A percentile compares a stretch with the other conserved stretches of the same genome.
phyloP scores from a whole-genome alignment of 371 early-diverging fungal genomes.

The Fennellomyces sp. region DNA sequence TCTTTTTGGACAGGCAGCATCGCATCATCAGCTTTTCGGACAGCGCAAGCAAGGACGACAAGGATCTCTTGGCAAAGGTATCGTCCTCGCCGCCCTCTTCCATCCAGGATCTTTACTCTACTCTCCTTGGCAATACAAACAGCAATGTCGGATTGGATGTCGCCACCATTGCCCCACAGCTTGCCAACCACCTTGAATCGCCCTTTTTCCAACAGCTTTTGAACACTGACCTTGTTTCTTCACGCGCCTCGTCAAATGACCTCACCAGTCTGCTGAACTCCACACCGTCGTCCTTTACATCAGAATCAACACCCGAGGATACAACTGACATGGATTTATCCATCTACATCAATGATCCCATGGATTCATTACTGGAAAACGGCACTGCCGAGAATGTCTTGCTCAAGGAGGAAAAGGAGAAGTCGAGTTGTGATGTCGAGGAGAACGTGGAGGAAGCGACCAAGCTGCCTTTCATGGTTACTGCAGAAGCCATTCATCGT shows the following conservation, averaged over 20 bases:
- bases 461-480: background rate
- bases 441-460: background rate
- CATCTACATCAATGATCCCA: conserved; percentile 1
- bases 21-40: conserved; percentile 10
- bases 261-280: background rate
- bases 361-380: background rate
- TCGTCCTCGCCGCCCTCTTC: conserved; percentile 25
- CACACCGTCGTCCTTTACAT: background rate
- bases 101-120: conserved; percentile 74
- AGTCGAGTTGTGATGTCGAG: background rate
- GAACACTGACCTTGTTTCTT: conserved; percentile 25
- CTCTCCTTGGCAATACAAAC: conserved; percentile 40
- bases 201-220: conserved; percentile 34
- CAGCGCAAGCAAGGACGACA: background rate
- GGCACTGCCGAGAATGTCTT: background rate
- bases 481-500: conserved; percentile 22
- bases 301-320: background rate
- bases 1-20: conserved; percentile 16
- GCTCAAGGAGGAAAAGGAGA: background rate
- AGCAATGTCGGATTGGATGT: conserved; percentile 1
- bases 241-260: background rate
- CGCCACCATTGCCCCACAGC: conserved; percentile 30
- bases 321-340: conserved; percentile 4
- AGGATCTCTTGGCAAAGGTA: background rate
- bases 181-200: conserved; percentile 36